Conservation (phyloP, 805 yeast genomes). For the Candida coleopterorum region DNA sequence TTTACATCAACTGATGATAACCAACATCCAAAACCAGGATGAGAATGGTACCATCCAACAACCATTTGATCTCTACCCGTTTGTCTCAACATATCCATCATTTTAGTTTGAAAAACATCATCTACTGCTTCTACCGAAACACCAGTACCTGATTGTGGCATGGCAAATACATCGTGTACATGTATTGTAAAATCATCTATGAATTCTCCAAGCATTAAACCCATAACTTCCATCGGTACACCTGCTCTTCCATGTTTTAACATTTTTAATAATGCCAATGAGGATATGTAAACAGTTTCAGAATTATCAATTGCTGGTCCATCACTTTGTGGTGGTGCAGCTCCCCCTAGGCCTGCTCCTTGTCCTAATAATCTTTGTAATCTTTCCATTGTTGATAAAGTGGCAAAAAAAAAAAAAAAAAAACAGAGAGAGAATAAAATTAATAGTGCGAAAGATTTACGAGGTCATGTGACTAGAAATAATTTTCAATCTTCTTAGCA, state of each 20-base stretch:
- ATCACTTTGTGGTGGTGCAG: constrained; percentile 47
- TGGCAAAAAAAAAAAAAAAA: not conserved
- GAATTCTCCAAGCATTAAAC: constrained; percentile 96
- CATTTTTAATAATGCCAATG: constrained; percentile 93
- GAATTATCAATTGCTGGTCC: constrained; percentile 89
- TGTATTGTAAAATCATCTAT: constrained; percentile 96
- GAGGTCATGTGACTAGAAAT: constrained; percentile 4
- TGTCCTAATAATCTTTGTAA: constrained; percentile 44
- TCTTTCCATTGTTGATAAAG: constrained; percentile 36
- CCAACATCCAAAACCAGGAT: constrained; percentile 99
- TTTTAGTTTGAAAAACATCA: constrained; percentile 95
- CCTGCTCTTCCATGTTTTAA: constrained; percentile 95
- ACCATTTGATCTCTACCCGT: constrained; percentile 99
- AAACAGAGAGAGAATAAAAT: constrained; percentile 2
- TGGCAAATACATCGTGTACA: constrained; percentile 97
- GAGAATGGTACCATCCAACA: constrained; percentile 99
- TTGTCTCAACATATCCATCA: constrained; percentile 99
- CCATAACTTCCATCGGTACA: constrained; percentile 83
- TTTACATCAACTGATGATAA: constrained; percentile 94
- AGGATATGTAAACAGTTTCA: constrained; percentile 94
- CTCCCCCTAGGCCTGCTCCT: constrained; percentile 43
- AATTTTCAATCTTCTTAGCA: too few relatives aligned
- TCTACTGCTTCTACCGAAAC: constrained; percentile 99
- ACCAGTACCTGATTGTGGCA: constrained; percentile 99
- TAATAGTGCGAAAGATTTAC: too few relatives aligned